Evolutionary conservation across 1,139 yeast species (phyloP).

Genomic region (Yamadazyma epiphylla): DNA sequence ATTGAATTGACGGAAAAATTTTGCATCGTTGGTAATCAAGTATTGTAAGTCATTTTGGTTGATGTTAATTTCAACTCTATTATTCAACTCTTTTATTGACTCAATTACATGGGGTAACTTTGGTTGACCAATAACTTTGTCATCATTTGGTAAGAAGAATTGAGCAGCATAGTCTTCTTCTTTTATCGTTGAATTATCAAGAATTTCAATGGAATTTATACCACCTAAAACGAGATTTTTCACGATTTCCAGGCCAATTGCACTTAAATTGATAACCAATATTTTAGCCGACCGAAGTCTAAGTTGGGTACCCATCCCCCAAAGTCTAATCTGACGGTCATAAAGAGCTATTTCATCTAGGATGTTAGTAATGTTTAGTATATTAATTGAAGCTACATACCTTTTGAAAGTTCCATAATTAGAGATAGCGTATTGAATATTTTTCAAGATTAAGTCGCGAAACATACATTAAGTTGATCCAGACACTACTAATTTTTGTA

Average conservation of each 20-base stretch:
- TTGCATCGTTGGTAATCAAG: conserved; percentile 18
- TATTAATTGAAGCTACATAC: conserved; percentile 7
- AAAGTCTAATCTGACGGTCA: conserved; percentile 90
- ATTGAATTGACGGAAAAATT: conserved; percentile 59
- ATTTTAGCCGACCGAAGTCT: conserved; percentile 72
- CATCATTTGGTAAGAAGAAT: conserved; percentile 65
- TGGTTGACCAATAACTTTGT: conserved; percentile 40
- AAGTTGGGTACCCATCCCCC: conserved; percentile 95
- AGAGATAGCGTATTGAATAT: too few relatives aligned
- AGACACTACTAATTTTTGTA: conserved; percentile 75
- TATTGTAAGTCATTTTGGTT: conserved; percentile 31
- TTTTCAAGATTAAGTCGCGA: too few relatives aligned
- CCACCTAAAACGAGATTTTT: conserved; percentile 91
- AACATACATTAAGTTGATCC: conserved; percentile 36
- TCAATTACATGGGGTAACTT: conserved; percentile 55
- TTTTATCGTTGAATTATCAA: conserved; percentile 54
- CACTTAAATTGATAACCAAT: conserved; percentile 64
- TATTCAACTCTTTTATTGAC: conserved; percentile 68
- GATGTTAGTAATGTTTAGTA: conserved; percentile 5
- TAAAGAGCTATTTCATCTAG: conserved; percentile 84
- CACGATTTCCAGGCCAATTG: conserved; percentile 73
- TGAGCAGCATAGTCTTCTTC: conserved; percentile 73
- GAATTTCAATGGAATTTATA: conserved; percentile 67
- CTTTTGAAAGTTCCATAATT: conserved; percentile 12
- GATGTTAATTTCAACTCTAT: conserved; percentile 57